phyloP scores from a whole-genome alignment of 169 alveolate species.

The Cryptosporidium sp. region DNA sequence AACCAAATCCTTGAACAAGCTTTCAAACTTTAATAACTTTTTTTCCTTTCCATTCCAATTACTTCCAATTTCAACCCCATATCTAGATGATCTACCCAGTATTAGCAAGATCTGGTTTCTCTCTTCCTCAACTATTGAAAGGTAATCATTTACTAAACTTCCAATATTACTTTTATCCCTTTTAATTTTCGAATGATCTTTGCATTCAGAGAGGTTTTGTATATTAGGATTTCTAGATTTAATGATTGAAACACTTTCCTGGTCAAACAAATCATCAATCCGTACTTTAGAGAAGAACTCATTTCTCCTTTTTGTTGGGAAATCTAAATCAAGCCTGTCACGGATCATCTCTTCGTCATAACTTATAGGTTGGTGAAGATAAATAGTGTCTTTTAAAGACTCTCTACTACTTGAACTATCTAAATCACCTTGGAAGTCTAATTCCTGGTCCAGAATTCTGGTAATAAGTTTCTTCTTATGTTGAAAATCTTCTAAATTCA shows the following conservation, averaged over 20 bases:
- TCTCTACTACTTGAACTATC: background rate
- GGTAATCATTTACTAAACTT: background rate
- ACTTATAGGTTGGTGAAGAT: slow-evolving; percentile 50
- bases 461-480: background rate
- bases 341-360: slow-evolving; percentile 21
- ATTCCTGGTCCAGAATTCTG: background rate
- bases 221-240: background rate
- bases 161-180: background rate
- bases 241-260: background rate
- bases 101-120: slow-evolving; percentile 15
- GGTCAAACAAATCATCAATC: background rate
- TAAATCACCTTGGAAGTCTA: background rate
- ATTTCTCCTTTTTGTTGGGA: background rate
- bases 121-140: background rate
- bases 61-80: background rate
- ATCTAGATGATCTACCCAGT: background rate
- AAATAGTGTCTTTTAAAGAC: background rate
- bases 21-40: background rate
- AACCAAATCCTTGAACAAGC: background rate
- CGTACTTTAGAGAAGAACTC: background rate
- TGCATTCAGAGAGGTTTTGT: background rate
- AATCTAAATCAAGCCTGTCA: background rate
- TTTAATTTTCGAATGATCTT: background rate
- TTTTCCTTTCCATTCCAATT: background rate
- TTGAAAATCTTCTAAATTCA: background rate